These are phyloP conservation scores for Lanmaoa pseudosensibilis DNA, from an alignment of 768 basidiomycete species.

Conservation along the genomic window DNA sequence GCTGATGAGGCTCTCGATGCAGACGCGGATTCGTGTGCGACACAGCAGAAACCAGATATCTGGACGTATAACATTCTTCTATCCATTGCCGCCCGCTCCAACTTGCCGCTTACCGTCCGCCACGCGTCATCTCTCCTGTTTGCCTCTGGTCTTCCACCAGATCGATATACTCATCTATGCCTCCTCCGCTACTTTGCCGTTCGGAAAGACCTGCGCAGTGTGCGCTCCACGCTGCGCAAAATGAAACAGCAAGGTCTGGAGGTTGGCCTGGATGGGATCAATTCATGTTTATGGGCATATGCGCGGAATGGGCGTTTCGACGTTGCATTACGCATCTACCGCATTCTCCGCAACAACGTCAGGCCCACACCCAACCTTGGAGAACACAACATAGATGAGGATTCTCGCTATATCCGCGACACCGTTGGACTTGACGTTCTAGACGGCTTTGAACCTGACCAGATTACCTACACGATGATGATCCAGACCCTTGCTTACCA, in stretches of 20 bases:
- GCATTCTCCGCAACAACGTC: conserved; percentile 56
- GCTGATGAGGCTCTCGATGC: conserved; percentile 14
- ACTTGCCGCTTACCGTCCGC: conserved; percentile 41
- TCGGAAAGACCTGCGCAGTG: conserved; percentile 47
- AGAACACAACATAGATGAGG: conserved; percentile 38
- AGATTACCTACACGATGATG: conserved; percentile 64
- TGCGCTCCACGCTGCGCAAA: conserved; percentile 54
- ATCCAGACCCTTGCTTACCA: conserved; percentile 72
- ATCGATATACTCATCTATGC: conserved; percentile 60
- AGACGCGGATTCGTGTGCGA: not conserved
- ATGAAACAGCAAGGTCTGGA: conserved; percentile 52
- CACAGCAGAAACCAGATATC: conserved; percentile 53
- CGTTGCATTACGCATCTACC: conserved; percentile 61
- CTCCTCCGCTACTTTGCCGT: conserved; percentile 56
- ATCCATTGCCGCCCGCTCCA: conserved; percentile 58
- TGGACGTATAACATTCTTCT: conserved; percentile 70
- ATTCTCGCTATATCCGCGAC: conserved; percentile 40
- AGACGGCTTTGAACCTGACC: conserved; percentile 51
- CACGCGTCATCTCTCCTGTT: conserved; percentile 56
- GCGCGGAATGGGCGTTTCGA: conserved; percentile 52
- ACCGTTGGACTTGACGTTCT: conserved; percentile 47
- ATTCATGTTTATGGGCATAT: conserved; percentile 72
- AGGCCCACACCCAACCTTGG: conserved; percentile 36
- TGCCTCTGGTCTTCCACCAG: conserved; percentile 54
- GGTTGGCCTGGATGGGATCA: conserved; percentile 65